Evolutionary conservation across 352 stramenopile genomes (phyloP).

Genomic region (Phytopythium mirpurense): DNA sequence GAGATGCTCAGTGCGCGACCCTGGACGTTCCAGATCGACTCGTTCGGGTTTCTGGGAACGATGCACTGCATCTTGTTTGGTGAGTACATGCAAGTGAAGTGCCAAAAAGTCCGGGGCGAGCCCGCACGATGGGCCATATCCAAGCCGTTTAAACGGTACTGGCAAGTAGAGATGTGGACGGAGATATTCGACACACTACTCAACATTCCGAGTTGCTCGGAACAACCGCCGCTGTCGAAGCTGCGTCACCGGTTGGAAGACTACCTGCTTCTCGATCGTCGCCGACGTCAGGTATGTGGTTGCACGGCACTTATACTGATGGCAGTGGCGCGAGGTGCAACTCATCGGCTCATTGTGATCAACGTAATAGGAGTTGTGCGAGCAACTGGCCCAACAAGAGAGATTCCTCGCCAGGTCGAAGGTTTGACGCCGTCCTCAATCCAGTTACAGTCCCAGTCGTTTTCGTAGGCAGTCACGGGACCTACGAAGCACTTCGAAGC

Average conservation of each 20-base stretch:
- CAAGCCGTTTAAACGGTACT: slow-evolving; percentile 75
- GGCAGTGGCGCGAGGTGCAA: background rate
- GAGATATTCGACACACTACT: slow-evolving; percentile 63
- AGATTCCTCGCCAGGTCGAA: slow-evolving; percentile 33
- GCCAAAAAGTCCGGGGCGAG: slow-evolving; percentile 18
- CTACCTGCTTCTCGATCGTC: slow-evolving; percentile 39
- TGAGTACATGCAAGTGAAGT: slow-evolving; percentile 75
- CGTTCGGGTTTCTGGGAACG: slow-evolving; percentile 74
- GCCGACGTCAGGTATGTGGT: slow-evolving; percentile 36
- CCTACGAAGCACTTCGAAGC: too few species aligned
- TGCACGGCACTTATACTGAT: background rate
- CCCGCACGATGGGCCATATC: slow-evolving; percentile 34
- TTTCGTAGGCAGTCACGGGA: too few species aligned
- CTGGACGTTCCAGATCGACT: slow-evolving; percentile 84
- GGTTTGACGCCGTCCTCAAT: slow-evolving; percentile 16
- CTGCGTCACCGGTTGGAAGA: slow-evolving; percentile 43
- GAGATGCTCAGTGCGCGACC: slow-evolving; percentile 74
- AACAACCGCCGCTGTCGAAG: slow-evolving; percentile 53
- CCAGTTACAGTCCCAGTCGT: too few species aligned
- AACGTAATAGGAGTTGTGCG: slow-evolving; percentile 44
- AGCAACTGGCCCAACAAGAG: slow-evolving; percentile 49
- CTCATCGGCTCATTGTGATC: background rate
- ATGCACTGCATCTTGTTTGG: slow-evolving; percentile 82
- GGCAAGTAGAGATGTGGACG: slow-evolving; percentile 70
- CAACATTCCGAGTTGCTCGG: slow-evolving; percentile 59